A percentile compares a stretch with the other conserved stretches of the same genome.
Conservation (phyloP, 1,139 yeast species). For the Scheffersomyces quercinus region DNA sequence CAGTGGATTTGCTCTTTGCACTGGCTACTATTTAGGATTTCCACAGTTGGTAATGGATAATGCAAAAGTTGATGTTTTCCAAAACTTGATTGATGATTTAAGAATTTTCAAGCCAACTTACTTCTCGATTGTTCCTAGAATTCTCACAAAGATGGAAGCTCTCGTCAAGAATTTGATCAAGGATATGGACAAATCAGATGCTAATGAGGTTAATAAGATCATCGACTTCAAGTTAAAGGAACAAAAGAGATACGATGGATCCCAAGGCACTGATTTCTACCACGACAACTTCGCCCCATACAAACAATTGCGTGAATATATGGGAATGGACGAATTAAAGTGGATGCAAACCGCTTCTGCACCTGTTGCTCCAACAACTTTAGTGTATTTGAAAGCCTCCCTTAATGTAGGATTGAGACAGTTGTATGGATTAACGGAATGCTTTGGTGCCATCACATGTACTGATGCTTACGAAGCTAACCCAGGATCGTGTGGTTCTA, state of each 20-base stretch:
- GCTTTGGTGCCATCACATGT: conserved; percentile 16
- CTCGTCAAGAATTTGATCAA: conserved; percentile 12
- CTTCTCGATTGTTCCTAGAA: conserved; percentile 41
- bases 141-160: conserved; percentile 37
- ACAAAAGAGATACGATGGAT: conserved; percentile 13
- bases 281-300: conserved; percentile 12
- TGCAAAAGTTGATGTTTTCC: conserved; percentile 12
- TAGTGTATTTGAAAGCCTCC: conserved; percentile 18
- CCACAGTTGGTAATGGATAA: conserved; percentile 29
- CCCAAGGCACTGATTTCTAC: conserved; percentile 8
- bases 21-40: conserved; percentile 45
- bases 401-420: conserved; percentile 19
- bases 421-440: conserved; percentile 21
- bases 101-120: conserved; percentile 30
- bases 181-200: conserved; percentile 4
- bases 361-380: conserved; percentile 18
- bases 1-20: conserved; percentile 25
- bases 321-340: conserved; percentile 18
- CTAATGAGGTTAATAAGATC: conserved; percentile 9
- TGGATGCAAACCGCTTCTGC: conserved; percentile 25
- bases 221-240: conserved; percentile 12
- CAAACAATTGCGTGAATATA: conserved; percentile 8
- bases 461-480: conserved; percentile 12
- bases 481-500: conserved; percentile 20
- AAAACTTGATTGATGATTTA: conserved; percentile 27